phyloP scores from a whole-genome alignment of 495 filamentous ascomycete species.

The Neurospora sp. region DNA sequence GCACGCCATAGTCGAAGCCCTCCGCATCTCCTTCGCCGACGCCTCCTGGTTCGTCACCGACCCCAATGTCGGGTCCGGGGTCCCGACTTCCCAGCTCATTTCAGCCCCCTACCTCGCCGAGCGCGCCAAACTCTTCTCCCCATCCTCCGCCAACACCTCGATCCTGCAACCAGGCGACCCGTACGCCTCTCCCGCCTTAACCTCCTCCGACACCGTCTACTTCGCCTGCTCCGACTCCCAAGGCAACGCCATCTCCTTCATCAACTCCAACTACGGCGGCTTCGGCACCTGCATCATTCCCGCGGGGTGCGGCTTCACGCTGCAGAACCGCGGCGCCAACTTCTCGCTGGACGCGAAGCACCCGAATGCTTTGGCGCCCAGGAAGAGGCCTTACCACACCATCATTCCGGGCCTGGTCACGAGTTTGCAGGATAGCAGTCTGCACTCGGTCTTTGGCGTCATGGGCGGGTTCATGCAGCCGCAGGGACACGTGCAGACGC shows the following conservation, averaged over 20 bases:
- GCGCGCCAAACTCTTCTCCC: conserved; percentile 30
- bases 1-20: conserved; percentile 78
- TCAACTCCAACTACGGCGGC: conserved; percentile 87
- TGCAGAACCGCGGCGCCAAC: conserved; percentile 88
- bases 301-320: conserved; percentile 70
- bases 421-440: conserved; percentile 47
- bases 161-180: conserved; percentile 46
- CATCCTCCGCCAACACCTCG: conserved; percentile 11
- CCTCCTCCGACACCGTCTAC: conserved; percentile 87
- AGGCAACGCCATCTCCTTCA: conserved; percentile 91
- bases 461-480: conserved; percentile 99
- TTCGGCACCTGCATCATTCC: conserved; percentile 90
- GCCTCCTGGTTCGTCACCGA: conserved; percentile 84
- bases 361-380: conserved; percentile 67
- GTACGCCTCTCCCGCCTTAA: conserved; percentile 39
- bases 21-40: conserved; percentile 90
- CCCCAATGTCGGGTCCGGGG: conserved; percentile 48
- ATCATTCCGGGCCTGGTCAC: conserved; percentile 93
- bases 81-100: conserved; percentile 59
- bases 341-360: conserved; percentile 59
- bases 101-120: conserved; percentile 29
- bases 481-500: conserved; percentile 90
- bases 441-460: conserved; percentile 84
- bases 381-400: conserved; percentile 93
- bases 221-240: conserved; percentile 68